Evolutionary conservation across 352 stramenopile species (phyloP).

Genomic region (Phytophthora pistaciae): DNA sequence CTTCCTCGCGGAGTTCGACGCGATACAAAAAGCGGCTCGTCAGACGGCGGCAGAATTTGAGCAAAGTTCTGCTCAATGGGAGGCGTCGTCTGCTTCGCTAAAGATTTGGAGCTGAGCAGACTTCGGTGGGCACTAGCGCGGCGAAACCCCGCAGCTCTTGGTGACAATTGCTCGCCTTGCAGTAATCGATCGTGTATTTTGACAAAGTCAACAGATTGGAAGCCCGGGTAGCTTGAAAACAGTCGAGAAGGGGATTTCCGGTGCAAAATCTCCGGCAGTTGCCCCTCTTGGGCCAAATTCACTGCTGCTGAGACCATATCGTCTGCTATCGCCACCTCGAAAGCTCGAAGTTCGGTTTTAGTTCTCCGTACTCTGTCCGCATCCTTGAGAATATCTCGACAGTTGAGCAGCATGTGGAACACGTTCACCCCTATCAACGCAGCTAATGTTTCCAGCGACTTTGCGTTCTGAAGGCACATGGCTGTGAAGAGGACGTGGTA

Average conservation of each 20-base stretch:
- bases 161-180: too few relatives aligned
- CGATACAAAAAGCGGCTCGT: neutral
- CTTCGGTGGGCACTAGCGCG: neutral
- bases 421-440: slow-evolving; percentile 30
- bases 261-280: slow-evolving; percentile 6
- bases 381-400: slow-evolving; percentile 11
- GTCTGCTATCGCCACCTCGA: too few relatives aligned
- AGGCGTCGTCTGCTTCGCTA: slow-evolving; percentile 3
- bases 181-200: slow-evolving; percentile 2
- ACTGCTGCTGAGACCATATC: slow-evolving; percentile 2
- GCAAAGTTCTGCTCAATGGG: slow-evolving; percentile 1
- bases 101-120: slow-evolving; percentile 8
- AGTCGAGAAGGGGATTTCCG: slow-evolving; percentile 12
- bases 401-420: slow-evolving; percentile 32
- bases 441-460: slow-evolving; percentile 36
- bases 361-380: neutral
- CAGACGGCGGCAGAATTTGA: neutral
- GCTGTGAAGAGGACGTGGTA: slow-evolving; percentile 52
- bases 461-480: slow-evolving; percentile 50
- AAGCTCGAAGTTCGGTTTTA: neutral
- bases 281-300: neutral
- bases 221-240: slow-evolving; percentile 20
- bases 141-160: neutral
- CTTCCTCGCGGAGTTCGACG: neutral
- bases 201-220: slow-evolving; percentile 9